Conservation (phyloP, 2,329 filamentous ascomycete species). For the Leptographium wingfieldii region DNA sequence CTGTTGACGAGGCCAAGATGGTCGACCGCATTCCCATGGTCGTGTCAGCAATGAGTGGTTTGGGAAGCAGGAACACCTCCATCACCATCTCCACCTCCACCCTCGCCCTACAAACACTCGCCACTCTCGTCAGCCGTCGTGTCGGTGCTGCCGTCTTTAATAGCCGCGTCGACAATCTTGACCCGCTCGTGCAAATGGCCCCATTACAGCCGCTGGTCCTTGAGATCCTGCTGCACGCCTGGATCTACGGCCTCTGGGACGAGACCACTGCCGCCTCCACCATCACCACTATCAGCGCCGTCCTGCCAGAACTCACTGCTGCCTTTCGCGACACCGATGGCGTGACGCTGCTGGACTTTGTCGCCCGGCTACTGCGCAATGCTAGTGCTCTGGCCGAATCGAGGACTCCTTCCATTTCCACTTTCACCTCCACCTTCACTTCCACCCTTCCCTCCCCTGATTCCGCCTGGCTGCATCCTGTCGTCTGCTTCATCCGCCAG, state of each 20-base stretch:
- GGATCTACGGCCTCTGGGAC: slow-evolving; percentile 28
- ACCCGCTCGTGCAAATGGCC: slow-evolving; percentile 43
- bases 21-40: slow-evolving; percentile 40
- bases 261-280: slow-evolving; percentile 12
- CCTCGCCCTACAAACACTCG: slow-evolving; percentile 43
- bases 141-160: slow-evolving; percentile 38
- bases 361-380: slow-evolving; percentile 38
- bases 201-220: slow-evolving; percentile 39
- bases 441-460: slow-evolving; percentile 20
- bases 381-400: slow-evolving; percentile 15
- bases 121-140: slow-evolving; percentile 38
- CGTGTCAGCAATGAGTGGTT: slow-evolving; percentile 33
- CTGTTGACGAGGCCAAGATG: slow-evolving; percentile 32
- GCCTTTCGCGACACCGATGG: slow-evolving; percentile 47
- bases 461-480: slow-evolving; percentile 39
- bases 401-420: slow-evolving; percentile 21
- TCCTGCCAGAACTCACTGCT: slow-evolving; percentile 34
- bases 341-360: slow-evolving; percentile 44
- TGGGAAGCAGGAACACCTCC: slow-evolving; percentile 22
- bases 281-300: slow-evolving; percentile 28
- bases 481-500: slow-evolving; percentile 35
- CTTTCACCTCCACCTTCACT: no score
- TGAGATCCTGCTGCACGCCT: slow-evolving; percentile 43
- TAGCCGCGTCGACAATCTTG: slow-evolving; percentile 33
- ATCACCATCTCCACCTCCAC: slow-evolving; percentile 27